Evolutionary conservation across 202 grass and related monocot genomes (phyloP), one percentile per base, ranked within the genome.

Genomic region (Schoenoplectus triqueter): DNA sequence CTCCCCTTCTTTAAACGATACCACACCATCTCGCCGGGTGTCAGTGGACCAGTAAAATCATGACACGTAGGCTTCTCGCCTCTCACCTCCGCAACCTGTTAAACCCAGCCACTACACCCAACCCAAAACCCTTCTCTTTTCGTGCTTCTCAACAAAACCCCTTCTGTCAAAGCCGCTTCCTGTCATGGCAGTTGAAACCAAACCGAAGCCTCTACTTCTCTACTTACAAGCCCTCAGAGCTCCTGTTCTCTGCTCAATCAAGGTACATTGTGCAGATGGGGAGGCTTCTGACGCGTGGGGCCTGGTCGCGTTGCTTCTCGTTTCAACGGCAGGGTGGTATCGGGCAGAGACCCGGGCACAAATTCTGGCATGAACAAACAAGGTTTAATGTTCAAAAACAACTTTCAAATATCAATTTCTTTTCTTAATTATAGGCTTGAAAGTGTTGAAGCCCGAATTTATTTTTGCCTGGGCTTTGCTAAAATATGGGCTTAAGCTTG

Each of bases 41-140:
- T 13, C 7, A 22, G 63, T 65, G 19, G 4, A 66, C 63, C 66
- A 70, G 67, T 45, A 9, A 69, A 31, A 80, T 13, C 54, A 81
- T 81, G 78, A 63, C 56, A 45, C 78, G 78, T 46, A 81, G 78
- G 78, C 78, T 81, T 63, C 41, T 81, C 39, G 15, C 59, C 50
- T 60, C 54, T 46, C 40, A 64, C 15, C 78, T 81, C 10, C 57
- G 78, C 14, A 39, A 40, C 78, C 10, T 81, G 7, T 13, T 81
- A 10, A 59, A 64, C 59, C 31, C 56, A 41, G 51, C 6, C 0
- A 59, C 18, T 3, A n/a, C 50, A 40, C 54, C 57, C 4, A 64
- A 7, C 41, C 31, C 75, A 55, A 79, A 79, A 42, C 75, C 59
- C 31, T 46, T 64, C 59, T 64, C 78, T 64, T 59, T 39, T 65